phyloP scores from a whole-genome alignment of 2,329 filamentous ascomycete species.

The Fusarium sp. region DNA sequence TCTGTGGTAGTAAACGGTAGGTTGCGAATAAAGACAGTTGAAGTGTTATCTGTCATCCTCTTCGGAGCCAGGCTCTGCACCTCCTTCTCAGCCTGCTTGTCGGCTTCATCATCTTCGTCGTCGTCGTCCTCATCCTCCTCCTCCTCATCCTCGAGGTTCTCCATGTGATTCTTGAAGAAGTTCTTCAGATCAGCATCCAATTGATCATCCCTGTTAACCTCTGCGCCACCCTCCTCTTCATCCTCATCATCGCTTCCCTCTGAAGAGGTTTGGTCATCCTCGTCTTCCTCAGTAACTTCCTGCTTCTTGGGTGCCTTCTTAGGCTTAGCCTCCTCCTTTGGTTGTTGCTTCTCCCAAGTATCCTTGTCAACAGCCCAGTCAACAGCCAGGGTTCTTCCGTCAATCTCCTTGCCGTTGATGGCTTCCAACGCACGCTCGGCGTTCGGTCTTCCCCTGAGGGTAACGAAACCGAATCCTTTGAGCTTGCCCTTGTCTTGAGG shows the following conservation, averaged over 20 bases:
- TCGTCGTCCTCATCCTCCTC: conserved; percentile 60
- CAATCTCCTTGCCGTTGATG: conserved; percentile 89
- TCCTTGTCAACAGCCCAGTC: conserved; percentile 97
- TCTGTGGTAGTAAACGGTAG: conserved; percentile 90
- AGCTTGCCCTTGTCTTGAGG: conserved; percentile 82
- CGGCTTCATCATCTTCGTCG: conserved; percentile 55
- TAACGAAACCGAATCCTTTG: conserved; percentile 92
- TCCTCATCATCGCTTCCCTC: conserved; percentile 43
- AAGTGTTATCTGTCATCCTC: conserved; percentile 65
- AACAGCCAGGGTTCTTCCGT: conserved; percentile 88
- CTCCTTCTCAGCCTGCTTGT: conserved; percentile 57
- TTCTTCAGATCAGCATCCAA: conserved; percentile 61
- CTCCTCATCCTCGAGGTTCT: conserved; percentile 68
- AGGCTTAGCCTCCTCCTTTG: conserved; percentile 50
- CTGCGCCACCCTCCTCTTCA: conserved; percentile 35
- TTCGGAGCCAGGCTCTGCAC: conserved; percentile 45
- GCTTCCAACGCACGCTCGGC: conserved; percentile 87
- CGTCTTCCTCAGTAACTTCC: conserved; percentile 53
- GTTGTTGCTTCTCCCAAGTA: conserved; percentile 77
- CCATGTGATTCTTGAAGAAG: conserved; percentile 68
- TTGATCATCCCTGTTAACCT: conserved; percentile 54
- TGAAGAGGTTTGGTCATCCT: conserved; percentile 44
- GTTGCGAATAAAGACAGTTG: conserved; percentile 92
- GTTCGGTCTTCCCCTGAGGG: conserved; percentile 87
- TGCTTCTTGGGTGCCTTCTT: conserved; percentile 53